phyloP scores from a whole-genome alignment of 352 stramenopile genomes.

The Phytopythium aichiense region DNA sequence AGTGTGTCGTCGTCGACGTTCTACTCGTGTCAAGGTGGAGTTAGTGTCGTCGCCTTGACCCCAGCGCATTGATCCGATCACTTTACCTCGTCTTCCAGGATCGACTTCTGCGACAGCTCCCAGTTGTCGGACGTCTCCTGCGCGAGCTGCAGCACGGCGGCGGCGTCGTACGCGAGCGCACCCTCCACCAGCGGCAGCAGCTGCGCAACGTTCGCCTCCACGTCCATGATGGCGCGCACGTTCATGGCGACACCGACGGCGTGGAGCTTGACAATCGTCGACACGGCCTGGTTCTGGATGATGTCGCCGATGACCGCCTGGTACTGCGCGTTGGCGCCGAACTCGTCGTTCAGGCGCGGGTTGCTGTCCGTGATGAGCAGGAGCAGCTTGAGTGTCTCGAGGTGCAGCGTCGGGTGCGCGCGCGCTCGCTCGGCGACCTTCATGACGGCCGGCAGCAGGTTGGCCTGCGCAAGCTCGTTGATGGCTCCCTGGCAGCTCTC shows the following conservation, averaged over 20 bases:
- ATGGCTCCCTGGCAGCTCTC: constrained; percentile 80
- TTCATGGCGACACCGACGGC: constrained; percentile 81
- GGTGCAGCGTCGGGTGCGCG: constrained; percentile 45
- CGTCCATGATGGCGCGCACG: constrained; percentile 66
- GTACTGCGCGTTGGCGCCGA: constrained; percentile 53
- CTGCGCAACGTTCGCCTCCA: constrained; percentile 59
- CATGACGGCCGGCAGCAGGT: constrained; percentile 74
- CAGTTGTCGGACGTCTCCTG: constrained; percentile 64
- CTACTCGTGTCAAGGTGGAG: constrained; percentile 27
- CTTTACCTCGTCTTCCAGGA: constrained; percentile 51
- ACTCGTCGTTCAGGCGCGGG: constrained; percentile 63
- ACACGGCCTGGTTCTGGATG: constrained; percentile 51
- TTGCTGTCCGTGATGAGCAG: constrained; percentile 83
- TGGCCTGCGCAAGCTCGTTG: constrained; percentile 74
- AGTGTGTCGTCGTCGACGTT: constrained; percentile 59
- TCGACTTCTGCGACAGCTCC: constrained; percentile 44
- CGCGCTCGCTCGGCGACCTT: constrained; percentile 55
- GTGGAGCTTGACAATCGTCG: constrained; percentile 44
- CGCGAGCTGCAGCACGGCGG: constrained; percentile 69
- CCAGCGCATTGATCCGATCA: no score
- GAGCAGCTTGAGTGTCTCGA: constrained; percentile 80
- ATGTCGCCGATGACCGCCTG: constrained; percentile 64
- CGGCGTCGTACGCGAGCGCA: constrained; percentile 75
- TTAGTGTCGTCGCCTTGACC: neutral
- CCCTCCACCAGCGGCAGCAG: constrained; percentile 66